Percentiles rank a stretch among this genome's conserved stretches.
Evolutionary conservation across 345 rosid genomes (phyloP).

Genomic region (Populus euphratica): DNA sequence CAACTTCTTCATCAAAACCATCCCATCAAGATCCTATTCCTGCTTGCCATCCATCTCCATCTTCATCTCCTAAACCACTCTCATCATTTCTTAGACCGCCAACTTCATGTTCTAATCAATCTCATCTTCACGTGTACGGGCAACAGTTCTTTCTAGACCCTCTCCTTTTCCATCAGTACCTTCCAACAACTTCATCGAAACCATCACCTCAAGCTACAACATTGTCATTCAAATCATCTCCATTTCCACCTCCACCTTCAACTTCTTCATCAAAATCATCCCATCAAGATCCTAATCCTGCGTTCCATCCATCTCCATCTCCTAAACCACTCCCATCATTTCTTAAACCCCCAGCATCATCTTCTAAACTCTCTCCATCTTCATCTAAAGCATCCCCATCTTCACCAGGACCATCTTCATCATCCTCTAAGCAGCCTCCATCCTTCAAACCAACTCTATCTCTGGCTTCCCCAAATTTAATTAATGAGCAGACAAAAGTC

Average conservation of each 20-base stretch:
- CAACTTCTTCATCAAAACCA: background rate
- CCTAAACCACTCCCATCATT: constrained; percentile 8
- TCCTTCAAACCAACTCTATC: constrained; percentile 21
- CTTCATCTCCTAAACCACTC: background rate
- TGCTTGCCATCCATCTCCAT: background rate
- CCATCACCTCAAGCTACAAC: background rate
- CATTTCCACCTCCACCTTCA: background rate
- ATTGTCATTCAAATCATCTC: background rate
- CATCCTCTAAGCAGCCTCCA: background rate
- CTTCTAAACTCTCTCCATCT: background rate
- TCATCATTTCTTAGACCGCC: background rate
- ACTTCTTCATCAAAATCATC: background rate
- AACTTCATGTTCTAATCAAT: background rate
- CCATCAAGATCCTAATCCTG: background rate
- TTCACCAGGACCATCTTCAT: background rate
- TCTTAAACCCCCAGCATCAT: background rate
- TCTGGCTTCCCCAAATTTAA: background rate
- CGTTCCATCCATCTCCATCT: background rate
- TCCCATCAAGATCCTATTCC: background rate
- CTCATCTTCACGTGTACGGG: background rate
- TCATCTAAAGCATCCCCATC: constrained; percentile 6
- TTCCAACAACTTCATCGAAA: background rate
- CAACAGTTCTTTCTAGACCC: background rate
- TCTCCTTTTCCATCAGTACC: background rate
- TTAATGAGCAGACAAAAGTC: background rate